phyloP scores from a whole-genome alignment of 139 green algal species.

The Protoeuglena noctilucae region DNA sequence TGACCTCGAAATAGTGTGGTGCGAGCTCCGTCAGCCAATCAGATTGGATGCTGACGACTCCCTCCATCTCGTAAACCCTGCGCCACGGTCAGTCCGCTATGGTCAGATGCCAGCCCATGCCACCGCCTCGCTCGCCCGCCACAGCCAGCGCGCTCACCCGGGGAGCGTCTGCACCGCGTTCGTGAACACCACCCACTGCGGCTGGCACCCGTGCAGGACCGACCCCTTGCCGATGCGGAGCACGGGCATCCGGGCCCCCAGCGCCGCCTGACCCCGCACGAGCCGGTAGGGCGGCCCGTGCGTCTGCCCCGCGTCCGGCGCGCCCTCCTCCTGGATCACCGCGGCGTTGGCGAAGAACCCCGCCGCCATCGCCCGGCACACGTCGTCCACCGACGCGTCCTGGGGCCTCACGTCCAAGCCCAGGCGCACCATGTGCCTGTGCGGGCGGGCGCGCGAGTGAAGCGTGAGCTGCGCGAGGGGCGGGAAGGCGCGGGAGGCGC shows the following conservation, averaged over 20 bases:
- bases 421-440: not conserved
- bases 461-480: constrained; percentile 1
- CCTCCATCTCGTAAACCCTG: constrained; percentile 55
- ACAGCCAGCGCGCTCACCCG: too few relatives aligned
- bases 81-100: constrained; percentile 42
- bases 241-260: constrained; percentile 9
- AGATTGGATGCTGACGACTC: constrained; percentile 41
- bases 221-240: constrained; percentile 37
- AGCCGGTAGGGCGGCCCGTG: constrained; percentile 30
- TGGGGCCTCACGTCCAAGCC: not conserved
- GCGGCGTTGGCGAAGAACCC: constrained; percentile 53
- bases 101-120: too few relatives aligned
- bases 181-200: constrained; percentile 29
- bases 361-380: constrained; percentile 10
- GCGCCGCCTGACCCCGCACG: constrained; percentile 14
- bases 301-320: not conserved
- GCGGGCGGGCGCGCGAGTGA: not conserved
- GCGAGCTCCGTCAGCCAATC: constrained; percentile 53
- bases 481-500: not conserved
- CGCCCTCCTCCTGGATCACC: not conserved
- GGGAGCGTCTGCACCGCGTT: constrained; percentile 14
- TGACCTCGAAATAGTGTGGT: constrained; percentile 63
- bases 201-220: constrained; percentile 35
- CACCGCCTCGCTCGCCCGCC: constrained; percentile 25
- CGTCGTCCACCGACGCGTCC: not conserved